These are phyloP conservation scores for Suillus discolor DNA, from an alignment of 768 basidiomycete species.

Conservation along the genomic window DNA sequence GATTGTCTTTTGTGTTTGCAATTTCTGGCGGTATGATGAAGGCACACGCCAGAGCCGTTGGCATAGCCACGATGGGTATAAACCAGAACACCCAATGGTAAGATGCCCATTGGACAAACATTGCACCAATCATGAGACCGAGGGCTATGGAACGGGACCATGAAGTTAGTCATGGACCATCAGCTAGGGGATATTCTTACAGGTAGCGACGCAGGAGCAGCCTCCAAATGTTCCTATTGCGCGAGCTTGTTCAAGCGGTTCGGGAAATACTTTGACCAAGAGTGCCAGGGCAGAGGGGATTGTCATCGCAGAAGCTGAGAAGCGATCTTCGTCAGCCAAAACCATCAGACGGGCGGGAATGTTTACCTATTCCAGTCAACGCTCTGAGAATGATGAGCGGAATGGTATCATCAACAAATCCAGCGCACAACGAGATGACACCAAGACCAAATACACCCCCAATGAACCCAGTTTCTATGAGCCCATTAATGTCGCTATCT, in stretches of 20 bases:
- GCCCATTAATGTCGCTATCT: background rate
- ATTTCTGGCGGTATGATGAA: conserved; percentile 37
- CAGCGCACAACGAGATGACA: conserved; percentile 45
- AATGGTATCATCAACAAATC: conserved; percentile 49
- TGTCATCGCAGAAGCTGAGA: conserved; percentile 47
- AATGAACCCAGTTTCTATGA: conserved; percentile 43
- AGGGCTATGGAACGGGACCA: conserved; percentile 30
- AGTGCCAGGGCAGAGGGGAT: conserved; percentile 54
- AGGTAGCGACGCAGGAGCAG: conserved; percentile 47
- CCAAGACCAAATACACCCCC: conserved; percentile 44
- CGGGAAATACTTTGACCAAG: conserved; percentile 52
- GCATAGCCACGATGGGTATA: conserved; percentile 40
- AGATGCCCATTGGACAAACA: conserved; percentile 42
- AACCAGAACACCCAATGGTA: conserved; percentile 58
- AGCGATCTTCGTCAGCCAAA: conserved; percentile 7
- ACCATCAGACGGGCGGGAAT: background rate
- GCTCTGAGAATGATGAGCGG: conserved; percentile 53
- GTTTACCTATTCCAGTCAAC: conserved; percentile 48
- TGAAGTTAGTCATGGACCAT: background rate
- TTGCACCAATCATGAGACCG: conserved; percentile 46
- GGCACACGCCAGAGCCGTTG: conserved; percentile 33
- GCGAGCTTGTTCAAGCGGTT: conserved; percentile 46
- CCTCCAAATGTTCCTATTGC: conserved; percentile 51
- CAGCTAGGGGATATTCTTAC: conserved; percentile 20
- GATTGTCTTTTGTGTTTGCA: conserved; percentile 2